Evolutionary conservation across 441 rosid species (phyloP).

Genomic region (Hura crepitans): DNA sequence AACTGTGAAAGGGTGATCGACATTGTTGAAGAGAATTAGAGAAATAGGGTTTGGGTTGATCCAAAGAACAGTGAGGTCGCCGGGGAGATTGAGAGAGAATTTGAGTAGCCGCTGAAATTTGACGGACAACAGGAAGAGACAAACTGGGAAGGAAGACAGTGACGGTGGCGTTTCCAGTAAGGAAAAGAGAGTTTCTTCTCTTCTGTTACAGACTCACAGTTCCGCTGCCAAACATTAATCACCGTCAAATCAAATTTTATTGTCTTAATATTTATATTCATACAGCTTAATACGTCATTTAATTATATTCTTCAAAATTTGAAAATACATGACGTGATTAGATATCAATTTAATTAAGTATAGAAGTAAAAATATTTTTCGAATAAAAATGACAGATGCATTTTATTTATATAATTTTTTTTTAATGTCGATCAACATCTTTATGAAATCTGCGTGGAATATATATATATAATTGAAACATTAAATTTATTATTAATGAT

Average conservation of each 20-base stretch:
- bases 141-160: not conserved
- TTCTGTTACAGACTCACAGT: not conserved
- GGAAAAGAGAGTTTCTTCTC: constrained; percentile 3
- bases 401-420: too few species aligned
- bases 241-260: too few species aligned
- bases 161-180: constrained; percentile 12
- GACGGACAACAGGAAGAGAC: not conserved
- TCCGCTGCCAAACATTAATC: too few species aligned
- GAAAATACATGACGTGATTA: too few species aligned
- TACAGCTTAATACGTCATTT: not conserved
- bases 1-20: not conserved
- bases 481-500: too few species aligned
- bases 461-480: too few species aligned
- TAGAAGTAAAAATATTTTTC: too few species aligned
- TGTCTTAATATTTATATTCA: not conserved
- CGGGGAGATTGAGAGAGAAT: not conserved
- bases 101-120: not conserved
- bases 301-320: too few species aligned
- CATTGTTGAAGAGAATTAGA: not conserved
- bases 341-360: too few species aligned
- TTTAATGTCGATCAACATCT: too few species aligned
- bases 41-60: constrained; percentile 13
- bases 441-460: too few species aligned
- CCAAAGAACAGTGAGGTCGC: not conserved
- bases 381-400: too few species aligned